Evolutionary conservation across 441 rosid genomes (phyloP), one percentile per base, ranked within the genome.

Genomic region (Biscutella laevigata): DNA sequence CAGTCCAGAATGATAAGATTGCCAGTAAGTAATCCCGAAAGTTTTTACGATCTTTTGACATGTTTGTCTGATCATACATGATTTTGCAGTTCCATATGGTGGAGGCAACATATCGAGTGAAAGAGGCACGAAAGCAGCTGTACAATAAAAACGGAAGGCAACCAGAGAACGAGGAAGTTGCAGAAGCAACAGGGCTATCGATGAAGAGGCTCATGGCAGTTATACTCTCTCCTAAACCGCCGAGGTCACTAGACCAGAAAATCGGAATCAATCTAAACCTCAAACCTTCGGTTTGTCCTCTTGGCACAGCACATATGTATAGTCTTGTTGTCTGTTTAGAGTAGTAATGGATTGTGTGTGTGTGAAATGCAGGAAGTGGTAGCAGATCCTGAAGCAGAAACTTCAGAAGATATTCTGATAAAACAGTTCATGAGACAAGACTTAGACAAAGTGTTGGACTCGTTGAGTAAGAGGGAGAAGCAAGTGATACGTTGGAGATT

Each of bases 401-500:
- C 89, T 1, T 61, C 80, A 25, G 96, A 85, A 67, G 82, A 83
- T 6, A 22, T 77, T 13, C 61, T 88, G 48, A 68, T 72, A 71
- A 92, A 75, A 61, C 75, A 80, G 49, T 85, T 80, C 55, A 80
- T 92, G 98, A 92, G 72, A 62, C 47, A 75, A 38, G 96, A 91
- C 74, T 64, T 91, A 7, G 79, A 76, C 50, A 88, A 77, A 68
- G 87, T 82, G 47, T 71, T 91, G 75, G 83, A 85, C 74, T 75
- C 68, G 32, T 73, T 91, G 22, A 71, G 64, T 54, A 71, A 75
- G 2, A 69, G 91, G 62, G 98, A 91, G 73, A 82, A 73, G 73
- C 88, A 74, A 50, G 95, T 88, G n/a, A 72, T 91, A 46, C 71
- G 77, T 50, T 80, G 88, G 95, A 79, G 98, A 70, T 85, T 83